Evolutionary conservation across 352 stramenopile species (phyloP).

Genomic region (Pythium grandisporangium): DNA sequence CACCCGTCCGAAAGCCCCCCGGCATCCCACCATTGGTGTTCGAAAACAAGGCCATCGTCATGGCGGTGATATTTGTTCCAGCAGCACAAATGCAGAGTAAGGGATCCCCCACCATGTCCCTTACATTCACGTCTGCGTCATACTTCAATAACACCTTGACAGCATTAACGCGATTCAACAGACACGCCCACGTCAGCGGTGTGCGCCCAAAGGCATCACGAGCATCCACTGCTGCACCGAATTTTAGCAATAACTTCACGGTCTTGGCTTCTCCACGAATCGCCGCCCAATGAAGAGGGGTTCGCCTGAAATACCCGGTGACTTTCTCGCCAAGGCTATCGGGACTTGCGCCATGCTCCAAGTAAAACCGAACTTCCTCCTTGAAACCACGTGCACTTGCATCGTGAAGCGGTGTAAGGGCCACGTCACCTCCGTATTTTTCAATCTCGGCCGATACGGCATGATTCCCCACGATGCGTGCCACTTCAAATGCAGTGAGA

Average conservation of each 20-base stretch:
- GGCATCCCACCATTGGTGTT: neutral
- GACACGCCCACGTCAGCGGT: constrained; percentile 56
- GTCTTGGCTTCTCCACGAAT: constrained; percentile 56
- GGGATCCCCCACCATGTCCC: constrained; percentile 51
- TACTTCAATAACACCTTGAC: constrained; percentile 47
- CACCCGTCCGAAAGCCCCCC: constrained; percentile 14
- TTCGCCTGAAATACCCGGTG: constrained; percentile 51
- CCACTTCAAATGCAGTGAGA: constrained; percentile 65
- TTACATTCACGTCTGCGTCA: constrained; percentile 45
- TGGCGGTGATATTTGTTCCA: constrained; percentile 16
- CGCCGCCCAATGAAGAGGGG: constrained; percentile 70
- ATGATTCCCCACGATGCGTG: constrained; percentile 49
- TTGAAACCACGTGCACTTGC: constrained; percentile 43
- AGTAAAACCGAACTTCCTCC: constrained; percentile 48
- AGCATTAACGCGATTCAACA: constrained; percentile 53
- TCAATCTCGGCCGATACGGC: constrained; percentile 62
- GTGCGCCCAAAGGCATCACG: constrained; percentile 65
- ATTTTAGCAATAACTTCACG: constrained; percentile 53
- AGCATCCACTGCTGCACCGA: constrained; percentile 43
- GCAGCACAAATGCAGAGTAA: constrained; percentile 60
- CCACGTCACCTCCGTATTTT: constrained; percentile 72
- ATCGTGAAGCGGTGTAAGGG: constrained; percentile 63
- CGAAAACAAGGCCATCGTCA: constrained; percentile 10
- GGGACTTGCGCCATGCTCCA: constrained; percentile 57
- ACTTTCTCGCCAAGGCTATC: constrained; percentile 67